Conservation (phyloP, 2,329 filamentous ascomycete species). For the Pseudocercospora cruenta region DNA sequence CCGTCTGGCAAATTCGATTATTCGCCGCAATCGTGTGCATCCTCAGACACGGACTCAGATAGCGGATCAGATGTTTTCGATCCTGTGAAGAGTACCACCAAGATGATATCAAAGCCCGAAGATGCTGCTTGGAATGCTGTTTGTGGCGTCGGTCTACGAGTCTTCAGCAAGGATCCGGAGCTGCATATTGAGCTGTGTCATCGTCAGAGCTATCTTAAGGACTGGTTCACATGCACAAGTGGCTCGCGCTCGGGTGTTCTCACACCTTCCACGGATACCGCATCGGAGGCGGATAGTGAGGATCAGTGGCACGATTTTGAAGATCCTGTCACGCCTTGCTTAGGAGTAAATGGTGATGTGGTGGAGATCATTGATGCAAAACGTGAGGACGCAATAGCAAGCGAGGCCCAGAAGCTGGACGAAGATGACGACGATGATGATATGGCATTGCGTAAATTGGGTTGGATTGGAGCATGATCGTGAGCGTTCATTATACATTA, state of each 20-base stretch:
- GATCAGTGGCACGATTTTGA: background rate
- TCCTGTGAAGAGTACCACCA: background rate
- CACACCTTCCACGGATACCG: background rate
- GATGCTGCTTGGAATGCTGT: conserved; percentile 18
- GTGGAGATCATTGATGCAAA: background rate
- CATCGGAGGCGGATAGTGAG: background rate
- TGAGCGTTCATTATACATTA: background rate
- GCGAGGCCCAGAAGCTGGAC: background rate
- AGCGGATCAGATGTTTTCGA: background rate
- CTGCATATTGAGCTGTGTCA: conserved; percentile 11
- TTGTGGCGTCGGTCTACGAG: conserved; percentile 18
- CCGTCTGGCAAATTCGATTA: background rate
- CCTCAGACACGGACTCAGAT: background rate
- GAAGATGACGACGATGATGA: background rate
- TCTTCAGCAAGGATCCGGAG: conserved; percentile 11
- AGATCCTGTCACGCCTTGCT: too few species aligned
- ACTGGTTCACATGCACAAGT: background rate
- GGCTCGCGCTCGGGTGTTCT: background rate
- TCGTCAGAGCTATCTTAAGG: background rate
- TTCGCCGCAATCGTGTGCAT: background rate
- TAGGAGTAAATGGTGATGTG: background rate
- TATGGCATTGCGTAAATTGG: background rate
- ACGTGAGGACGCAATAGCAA: background rate
- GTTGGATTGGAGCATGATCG: background rate
- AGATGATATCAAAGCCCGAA: conserved; percentile 1